Percentiles rank a stretch among this genome's conserved stretches.
Evolutionary conservation across 371 early-diverging fungal genomes (phyloP).

Genomic region (Lichtheimia ramosa): DNA sequence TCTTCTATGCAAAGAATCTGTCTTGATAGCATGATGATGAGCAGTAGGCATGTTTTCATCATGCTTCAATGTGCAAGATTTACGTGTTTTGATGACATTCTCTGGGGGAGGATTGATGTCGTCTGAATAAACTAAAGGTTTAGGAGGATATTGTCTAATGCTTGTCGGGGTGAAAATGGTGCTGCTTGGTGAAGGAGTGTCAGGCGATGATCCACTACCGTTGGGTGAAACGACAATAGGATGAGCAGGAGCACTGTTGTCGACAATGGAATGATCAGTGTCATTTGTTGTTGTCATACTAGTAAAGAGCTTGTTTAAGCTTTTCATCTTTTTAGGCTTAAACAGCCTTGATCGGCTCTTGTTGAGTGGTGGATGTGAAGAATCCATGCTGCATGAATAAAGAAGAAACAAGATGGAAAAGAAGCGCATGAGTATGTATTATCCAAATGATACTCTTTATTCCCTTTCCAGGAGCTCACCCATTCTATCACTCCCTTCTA

Average conservation of each 20-base stretch:
- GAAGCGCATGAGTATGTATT: no score
- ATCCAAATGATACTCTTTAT: no score
- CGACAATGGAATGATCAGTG: no score
- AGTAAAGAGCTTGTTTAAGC: constrained; percentile 5
- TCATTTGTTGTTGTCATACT: neutral
- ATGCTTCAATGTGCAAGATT: no score
- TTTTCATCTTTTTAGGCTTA: constrained; percentile 11
- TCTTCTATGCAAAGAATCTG: no score
- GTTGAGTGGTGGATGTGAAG: neutral
- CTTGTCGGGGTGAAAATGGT: constrained; percentile 7
- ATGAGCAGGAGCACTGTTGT: constrained; percentile 2
- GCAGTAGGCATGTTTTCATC: no score
- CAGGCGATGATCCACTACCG: constrained; percentile 11
- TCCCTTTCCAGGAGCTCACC: no score
- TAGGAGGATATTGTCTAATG: constrained; percentile 32
- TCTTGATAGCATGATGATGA: no score
- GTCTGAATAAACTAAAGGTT: constrained; percentile 33
- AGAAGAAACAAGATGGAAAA: no score
- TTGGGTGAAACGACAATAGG: constrained; percentile 6
- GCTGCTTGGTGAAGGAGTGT: constrained; percentile 7
- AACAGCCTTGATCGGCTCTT: constrained; percentile 2
- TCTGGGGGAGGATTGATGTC: constrained; percentile 25
- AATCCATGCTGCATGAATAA: neutral
- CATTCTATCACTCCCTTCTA: no score
- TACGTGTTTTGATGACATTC: neutral